These are phyloP conservation scores for Penicillium griseofulvum DNA, from an alignment of 2,329 filamentous ascomycete species.

Conservation along the genomic window DNA sequence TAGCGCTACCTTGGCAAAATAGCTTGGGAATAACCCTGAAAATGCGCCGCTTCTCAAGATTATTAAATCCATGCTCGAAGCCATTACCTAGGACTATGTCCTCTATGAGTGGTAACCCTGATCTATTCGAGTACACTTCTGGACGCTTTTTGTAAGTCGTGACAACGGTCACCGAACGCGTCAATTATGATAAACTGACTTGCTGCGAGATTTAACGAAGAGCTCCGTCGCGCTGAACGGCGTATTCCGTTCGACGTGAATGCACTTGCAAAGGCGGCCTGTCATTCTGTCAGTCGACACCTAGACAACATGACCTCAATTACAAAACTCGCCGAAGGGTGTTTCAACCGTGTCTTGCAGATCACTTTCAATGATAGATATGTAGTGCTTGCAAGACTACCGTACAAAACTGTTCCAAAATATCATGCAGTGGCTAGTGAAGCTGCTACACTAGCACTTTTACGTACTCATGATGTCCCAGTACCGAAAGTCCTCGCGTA, in stretches of 20 bases:
- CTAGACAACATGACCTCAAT: constrained; percentile 9
- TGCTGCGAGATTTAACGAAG: constrained; percentile 13
- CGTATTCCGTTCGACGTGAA: constrained; percentile 4
- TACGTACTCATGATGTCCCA: constrained; percentile 33
- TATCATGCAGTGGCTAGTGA: constrained; percentile 37
- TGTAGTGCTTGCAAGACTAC: constrained; percentile 33
- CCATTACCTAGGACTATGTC: background rate
- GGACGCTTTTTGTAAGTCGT: constrained; percentile 8
- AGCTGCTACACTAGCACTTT: constrained; percentile 38
- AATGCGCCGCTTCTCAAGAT: background rate
- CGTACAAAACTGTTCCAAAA: constrained; percentile 33
- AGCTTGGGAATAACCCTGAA: too few species aligned
- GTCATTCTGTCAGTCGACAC: constrained; percentile 5
- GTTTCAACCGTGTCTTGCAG: constrained; percentile 39
- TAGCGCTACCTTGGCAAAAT: too few species aligned
- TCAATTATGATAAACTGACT: background rate
- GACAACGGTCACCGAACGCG: background rate
- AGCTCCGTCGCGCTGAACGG: constrained; percentile 11
- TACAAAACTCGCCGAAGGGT: constrained; percentile 37
- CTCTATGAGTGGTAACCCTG: background rate
- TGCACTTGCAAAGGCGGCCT: constrained; percentile 6
- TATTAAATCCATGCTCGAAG: background rate
- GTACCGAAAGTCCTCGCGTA: constrained; percentile 40
- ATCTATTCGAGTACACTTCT: constrained; percentile 8
- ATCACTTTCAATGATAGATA: constrained; percentile 31